These are phyloP conservation scores for Hemisphaericaspora nanyangensis DNA, from an alignment of 805 yeast genomes.

Conservation along the genomic window DNA sequence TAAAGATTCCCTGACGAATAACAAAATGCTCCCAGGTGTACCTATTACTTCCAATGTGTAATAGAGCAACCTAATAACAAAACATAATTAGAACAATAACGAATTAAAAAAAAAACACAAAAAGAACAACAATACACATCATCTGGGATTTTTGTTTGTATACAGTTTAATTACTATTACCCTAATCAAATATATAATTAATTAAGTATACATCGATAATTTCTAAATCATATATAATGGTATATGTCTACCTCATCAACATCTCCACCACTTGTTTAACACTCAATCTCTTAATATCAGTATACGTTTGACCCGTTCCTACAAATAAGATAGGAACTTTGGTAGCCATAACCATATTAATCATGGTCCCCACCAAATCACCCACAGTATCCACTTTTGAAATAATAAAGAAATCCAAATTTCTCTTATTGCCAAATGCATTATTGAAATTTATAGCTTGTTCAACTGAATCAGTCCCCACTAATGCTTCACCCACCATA, in stretches of 20 bases:
- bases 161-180: too few relatives aligned
- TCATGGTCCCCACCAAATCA: conserved; percentile 93
- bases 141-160: too few relatives aligned
- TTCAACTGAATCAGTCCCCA: conserved; percentile 94
- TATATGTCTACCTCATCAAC: conserved; percentile 67
- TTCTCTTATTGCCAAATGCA: conserved; percentile 83
- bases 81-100: too few relatives aligned
- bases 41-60: too few relatives aligned
- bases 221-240: too few relatives aligned
- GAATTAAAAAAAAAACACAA: too few relatives aligned
- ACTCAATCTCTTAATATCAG: conserved; percentile 85
- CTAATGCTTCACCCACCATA: conserved; percentile 98
- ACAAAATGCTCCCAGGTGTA: too few relatives aligned
- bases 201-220: too few relatives aligned
- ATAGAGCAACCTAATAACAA: too few relatives aligned
- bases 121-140: too few relatives aligned
- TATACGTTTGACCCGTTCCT: conserved; percentile 96
- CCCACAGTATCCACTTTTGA: conserved; percentile 98
- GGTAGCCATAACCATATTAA: conserved; percentile 95
- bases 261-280: conserved; percentile 90
- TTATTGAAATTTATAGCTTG: conserved; percentile 91
- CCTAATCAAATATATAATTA: too few relatives aligned
- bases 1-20: too few relatives aligned
- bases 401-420: conserved; percentile 84
- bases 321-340: conserved; percentile 93